Base-by-base conservation (phyloP, 108 stramenopile species). In the Thalassiosira profunda region DNA sequence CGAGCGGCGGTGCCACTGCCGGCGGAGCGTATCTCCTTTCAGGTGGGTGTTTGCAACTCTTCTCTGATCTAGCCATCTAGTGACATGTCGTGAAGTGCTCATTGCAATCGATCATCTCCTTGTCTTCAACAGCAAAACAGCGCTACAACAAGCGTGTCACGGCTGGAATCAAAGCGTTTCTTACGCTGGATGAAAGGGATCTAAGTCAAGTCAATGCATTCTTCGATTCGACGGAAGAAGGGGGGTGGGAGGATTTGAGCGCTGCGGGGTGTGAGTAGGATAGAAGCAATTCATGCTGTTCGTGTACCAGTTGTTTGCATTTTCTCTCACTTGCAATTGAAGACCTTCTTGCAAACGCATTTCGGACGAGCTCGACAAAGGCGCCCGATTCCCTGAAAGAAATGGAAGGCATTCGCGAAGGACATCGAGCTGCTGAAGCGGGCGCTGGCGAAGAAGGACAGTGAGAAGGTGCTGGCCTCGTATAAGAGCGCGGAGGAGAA, bases 121-220 rank as follows among this genome's bases (percentile, higher is more conserved):
- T 35, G 29, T 25, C 41, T 44, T 58, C 14, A n/a, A n/a, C 82
- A 33, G 93, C 93, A 25, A 94, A 94, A 46, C 90, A 91, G 62
- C 82, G 93, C 12, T 94, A 94, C 79, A 91, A 94, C 70, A 81
- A 91, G 47, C 86, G 93, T 5, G 93, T 94, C 36, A 76, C 70
- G 25, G 58, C 78, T 11, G 84, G 87, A 43, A 49, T 91, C 37
- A 78, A 76, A 58, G 75, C 79, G 20, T 87, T 94, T 61, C 55
- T 89, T 20, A 61, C 74, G 8, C 72, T 86, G n/a, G 75, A 67
- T 47, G 60, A 65, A 72, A 43, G 85, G 14, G 64, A 80, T 72
- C 43, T 87, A 18, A 64, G 51, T 23, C 64, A 67, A 31, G 71
- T 84, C 1, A 79, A 82, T 20, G 72, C 78, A 12, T 94, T 76